Evolutionary conservation across 352 stramenopile species (phyloP).

Genomic region (Salisapilia sapeloensis): DNA sequence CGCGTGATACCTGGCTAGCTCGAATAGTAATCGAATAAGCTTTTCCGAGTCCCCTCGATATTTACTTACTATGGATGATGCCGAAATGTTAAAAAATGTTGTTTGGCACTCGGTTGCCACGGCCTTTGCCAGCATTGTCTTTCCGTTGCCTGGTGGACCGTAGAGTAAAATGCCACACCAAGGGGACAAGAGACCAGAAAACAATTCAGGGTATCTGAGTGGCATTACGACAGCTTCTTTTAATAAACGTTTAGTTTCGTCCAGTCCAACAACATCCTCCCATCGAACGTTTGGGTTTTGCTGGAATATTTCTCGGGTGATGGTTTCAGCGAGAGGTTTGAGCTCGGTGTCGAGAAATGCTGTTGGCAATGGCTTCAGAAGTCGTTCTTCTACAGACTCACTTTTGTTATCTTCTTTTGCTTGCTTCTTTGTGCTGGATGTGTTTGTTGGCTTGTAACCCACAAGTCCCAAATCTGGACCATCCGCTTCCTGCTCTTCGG

Average conservation of each 20-base stretch:
- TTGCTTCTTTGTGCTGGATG: conserved; percentile 11
- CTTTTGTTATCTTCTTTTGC: conserved; percentile 12
- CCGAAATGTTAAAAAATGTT: conserved; percentile 82
- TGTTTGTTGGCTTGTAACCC: conserved; percentile 29
- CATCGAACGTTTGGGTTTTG: conserved; percentile 83
- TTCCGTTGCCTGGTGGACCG: conserved; percentile 67
- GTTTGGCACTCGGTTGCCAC: conserved; percentile 75
- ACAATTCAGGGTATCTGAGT: conserved; percentile 89
- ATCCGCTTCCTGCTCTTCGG: conserved; percentile 17
- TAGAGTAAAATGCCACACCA: conserved; percentile 87
- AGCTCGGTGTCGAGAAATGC: conserved; percentile 81
- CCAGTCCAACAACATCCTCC: conserved; percentile 76
- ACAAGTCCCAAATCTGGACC: conserved; percentile 36
- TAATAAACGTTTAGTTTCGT: conserved; percentile 86
- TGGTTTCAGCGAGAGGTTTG: conserved; percentile 68
- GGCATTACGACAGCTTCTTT: conserved; percentile 93
- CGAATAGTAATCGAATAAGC: conserved; percentile 75
- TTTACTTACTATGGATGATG: conserved; percentile 77
- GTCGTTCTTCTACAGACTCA: conserved; percentile 40
- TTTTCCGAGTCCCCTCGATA: conserved; percentile 77
- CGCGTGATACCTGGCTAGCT: conserved; percentile 61
- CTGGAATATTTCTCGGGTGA: conserved; percentile 86
- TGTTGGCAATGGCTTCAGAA: conserved; percentile 77
- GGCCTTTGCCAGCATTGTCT: conserved; percentile 80
- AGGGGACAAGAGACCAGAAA: conserved; percentile 80